A percentile compares a stretch with the other conserved stretches of the same genome.
These are phyloP conservation scores for Abrus pulchellus DNA, from an alignment of 306 rosid genomes.

Conservation along the genomic window DNA sequence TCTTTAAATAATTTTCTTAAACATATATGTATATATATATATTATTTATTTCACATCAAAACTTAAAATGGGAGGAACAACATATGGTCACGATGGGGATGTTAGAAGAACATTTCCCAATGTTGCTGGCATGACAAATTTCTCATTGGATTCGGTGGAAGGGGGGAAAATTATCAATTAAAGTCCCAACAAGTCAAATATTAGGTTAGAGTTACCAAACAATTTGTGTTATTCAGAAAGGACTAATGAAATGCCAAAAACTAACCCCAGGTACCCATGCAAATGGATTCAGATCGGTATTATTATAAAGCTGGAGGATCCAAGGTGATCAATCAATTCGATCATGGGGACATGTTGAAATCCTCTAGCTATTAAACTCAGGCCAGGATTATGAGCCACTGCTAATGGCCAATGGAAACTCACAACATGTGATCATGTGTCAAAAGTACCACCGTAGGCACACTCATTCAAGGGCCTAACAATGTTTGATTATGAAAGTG, in stretches of 20 bases:
- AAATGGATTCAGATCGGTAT: constrained; percentile 10
- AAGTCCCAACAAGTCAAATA: constrained; percentile 37
- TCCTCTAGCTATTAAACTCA: background rate
- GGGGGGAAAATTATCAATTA: background rate
- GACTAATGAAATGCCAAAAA: no score
- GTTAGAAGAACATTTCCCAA: no score
- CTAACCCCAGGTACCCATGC: no score
- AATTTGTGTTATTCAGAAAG: background rate
- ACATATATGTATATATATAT: no score
- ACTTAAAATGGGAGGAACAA: no score
- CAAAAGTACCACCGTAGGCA: constrained; percentile 13
- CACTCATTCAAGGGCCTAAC: constrained; percentile 31
- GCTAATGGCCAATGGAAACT: constrained; percentile 33
- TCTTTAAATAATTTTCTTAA: no score
- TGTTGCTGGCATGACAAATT: background rate
- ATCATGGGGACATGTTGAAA: background rate
- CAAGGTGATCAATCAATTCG: constrained; percentile 37
- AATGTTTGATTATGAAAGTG: constrained; percentile 43
- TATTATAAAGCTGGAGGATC: constrained; percentile 46
- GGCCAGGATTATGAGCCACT: constrained; percentile 15
- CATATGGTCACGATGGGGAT: no score
- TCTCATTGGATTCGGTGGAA: constrained; percentile 48
- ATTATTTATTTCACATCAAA: no score
- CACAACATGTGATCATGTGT: background rate
- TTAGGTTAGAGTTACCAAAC: constrained; percentile 34